Evolutionary conservation across 2,329 filamentous ascomycete genomes (phyloP), one percentile per base, ranked within the genome.

Genomic region (Sporothrix pseudoabietina): DNA sequence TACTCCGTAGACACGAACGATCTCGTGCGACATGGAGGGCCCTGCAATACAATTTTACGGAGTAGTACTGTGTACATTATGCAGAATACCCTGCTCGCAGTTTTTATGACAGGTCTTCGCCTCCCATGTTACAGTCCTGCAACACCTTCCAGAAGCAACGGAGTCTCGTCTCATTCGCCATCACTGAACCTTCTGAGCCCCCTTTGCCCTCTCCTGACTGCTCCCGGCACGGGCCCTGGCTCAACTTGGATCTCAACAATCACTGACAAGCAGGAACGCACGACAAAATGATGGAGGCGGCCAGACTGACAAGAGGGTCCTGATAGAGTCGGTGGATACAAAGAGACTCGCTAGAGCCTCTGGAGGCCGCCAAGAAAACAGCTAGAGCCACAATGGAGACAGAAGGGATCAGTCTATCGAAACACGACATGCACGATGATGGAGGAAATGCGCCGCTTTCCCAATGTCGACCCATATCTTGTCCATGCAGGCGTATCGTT

Each of bases 331-430:
- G 22, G 32, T 68, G 63, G 63, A 68, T 26, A 30, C 41, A 16
- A 32, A 12, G 41, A 14, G 41, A 10, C 41, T 14, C 26, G 41
- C 14, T 49, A 6, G 44, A 49, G 44, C 44, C 44, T 49, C 44
- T 16, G 3, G 6, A 49, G 44, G 44, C 44, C 44, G 14, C 32
- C 12, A 41, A 22, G 55, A 30, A 63, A n/a, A 63, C 57, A 61
- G 14, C 10, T 35, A 6, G 55, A 35, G 55, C 7, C 7, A 65
- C 35, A 44, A 65, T 65, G 59, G 59, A 65, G 39, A 44, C 39
- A 7, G 44, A 19, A 49, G 22, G 63, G 63, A 47, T 68, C 63
- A 68, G 57, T 68, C 63, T 68, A 68, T 68, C 63, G 63, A 68
- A 68, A 68, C 63, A 68, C 22, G 32, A 9, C 41, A 68, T 68